These are phyloP conservation scores for Camellia japonica DNA, from an alignment of 148 eudicot genomes.

Conservation along the genomic window DNA sequence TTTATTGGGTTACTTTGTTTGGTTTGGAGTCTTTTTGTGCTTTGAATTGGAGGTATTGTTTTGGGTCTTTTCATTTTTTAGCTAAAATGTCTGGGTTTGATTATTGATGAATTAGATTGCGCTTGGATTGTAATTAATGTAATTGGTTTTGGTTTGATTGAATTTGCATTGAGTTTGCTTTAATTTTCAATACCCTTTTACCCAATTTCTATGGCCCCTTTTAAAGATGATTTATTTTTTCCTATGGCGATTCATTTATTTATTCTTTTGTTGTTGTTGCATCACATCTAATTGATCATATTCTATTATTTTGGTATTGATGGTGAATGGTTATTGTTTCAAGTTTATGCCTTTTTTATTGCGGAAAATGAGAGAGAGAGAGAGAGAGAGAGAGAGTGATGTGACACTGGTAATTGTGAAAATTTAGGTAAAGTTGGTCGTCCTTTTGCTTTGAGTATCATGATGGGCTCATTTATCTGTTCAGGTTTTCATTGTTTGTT, in stretches of 20 bases:
- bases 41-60: background rate
- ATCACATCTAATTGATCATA: background rate
- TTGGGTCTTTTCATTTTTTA: background rate
- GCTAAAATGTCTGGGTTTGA: background rate
- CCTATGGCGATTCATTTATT: no score
- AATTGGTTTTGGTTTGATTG: background rate
- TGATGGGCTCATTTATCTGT: background rate
- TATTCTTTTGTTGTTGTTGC: background rate
- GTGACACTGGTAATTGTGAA: background rate
- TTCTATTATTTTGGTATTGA: background rate
- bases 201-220: no score
- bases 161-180: background rate
- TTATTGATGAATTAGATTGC: background rate
- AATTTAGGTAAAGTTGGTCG: background rate
- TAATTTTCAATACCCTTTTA: background rate
- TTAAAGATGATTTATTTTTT: no score
- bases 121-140: background rate
- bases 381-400: background rate
- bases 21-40: background rate
- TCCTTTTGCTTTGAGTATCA: slow-evolving; percentile 1
- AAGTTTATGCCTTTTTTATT: background rate
- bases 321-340: no score
- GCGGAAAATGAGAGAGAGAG: background rate
- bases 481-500: background rate
- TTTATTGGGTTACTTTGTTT: background rate